Conservation (phyloP, 306 rosid genomes). For the Cucurbita pepo region DNA sequence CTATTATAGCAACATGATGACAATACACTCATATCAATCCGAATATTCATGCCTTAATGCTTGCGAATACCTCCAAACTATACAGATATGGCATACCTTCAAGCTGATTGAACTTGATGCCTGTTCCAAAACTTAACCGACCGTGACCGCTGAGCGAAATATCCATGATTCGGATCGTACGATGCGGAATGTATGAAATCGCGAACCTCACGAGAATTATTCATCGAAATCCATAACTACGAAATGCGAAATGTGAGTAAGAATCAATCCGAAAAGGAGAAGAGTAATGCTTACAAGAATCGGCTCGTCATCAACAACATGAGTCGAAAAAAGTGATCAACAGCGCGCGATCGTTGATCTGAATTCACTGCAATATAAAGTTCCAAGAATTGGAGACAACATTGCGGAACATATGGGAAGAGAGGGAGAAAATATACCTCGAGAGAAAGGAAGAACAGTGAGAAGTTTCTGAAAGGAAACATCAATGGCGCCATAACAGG, state of each 20-base stretch:
- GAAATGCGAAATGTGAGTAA: neutral
- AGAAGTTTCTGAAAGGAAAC: constrained; percentile 8
- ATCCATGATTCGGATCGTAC: constrained; percentile 71
- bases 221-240: neutral
- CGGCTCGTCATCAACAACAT: constrained; percentile 62
- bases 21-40: neutral
- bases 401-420: neutral
- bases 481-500: neutral
- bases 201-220: constrained; percentile 45
- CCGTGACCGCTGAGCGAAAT: constrained; percentile 54
- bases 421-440: constrained; percentile 26
- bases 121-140: constrained; percentile 63
- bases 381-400: neutral
- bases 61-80: neutral
- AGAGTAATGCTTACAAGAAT: constrained; percentile 40
- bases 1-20: neutral
- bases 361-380: constrained; percentile 21
- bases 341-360: constrained; percentile 13
- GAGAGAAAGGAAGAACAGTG: constrained; percentile 6
- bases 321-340: constrained; percentile 44
- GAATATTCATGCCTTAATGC: neutral
- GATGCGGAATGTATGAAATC: constrained; percentile 85
- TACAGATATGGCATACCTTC: constrained; percentile 24
- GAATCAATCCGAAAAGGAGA: neutral
- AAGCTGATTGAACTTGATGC: constrained; percentile 60